Evolutionary conservation across 208 protist species (phyloP), one percentile per base, ranked within the genome.

Genomic region (Leishmania tarentolae): DNA sequence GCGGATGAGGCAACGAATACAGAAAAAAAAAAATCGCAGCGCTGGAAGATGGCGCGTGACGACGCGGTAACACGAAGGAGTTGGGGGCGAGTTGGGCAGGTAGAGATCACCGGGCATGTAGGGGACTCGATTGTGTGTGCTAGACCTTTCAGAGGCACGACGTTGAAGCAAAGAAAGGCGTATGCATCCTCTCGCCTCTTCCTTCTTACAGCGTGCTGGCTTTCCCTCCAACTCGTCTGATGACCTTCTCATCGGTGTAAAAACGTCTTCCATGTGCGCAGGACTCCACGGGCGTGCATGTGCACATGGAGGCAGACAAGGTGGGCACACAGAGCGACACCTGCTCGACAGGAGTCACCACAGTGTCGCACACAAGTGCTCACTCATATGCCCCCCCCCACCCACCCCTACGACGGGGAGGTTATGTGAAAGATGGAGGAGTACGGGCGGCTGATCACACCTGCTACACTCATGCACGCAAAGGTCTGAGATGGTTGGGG

Each of bases 401-500:
- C 35, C 15, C 40, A 9, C 35, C 66, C 44, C 6, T 31, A 24
- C 42, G 21, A n/a, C 17, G 69, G 24, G 44, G 24, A 8, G 44
- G 21, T 5, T 24, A 73, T n/a, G 69, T 6, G 44, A 28, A 2
- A 35, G 44, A 35, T 17, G 24, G 44, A 73, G 24, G 42, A 76
- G 46, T 9, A 68, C 9, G 15, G 28, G 61, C 61, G 15, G 61
- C 15, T 24, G 31, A 50, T 28, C 66, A 42, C 19, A 46, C 13
- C 24, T 65, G 72, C 52, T 80, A 31, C 11, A 44, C 52, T 42
- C 40, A 35, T 69, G 68, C 42, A 24, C 82, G 69, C 24, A 69
- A 35, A 78, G 24, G 66, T 42, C 81, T 44, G 52, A 44, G 46
- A 53, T 44, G 53, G 47, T 21, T 61, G 46, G 6, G 76, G 21